phyloP scores from a whole-genome alignment of 1,284 basidiomycete genomes.

The Fistulina hepatica region DNA sequence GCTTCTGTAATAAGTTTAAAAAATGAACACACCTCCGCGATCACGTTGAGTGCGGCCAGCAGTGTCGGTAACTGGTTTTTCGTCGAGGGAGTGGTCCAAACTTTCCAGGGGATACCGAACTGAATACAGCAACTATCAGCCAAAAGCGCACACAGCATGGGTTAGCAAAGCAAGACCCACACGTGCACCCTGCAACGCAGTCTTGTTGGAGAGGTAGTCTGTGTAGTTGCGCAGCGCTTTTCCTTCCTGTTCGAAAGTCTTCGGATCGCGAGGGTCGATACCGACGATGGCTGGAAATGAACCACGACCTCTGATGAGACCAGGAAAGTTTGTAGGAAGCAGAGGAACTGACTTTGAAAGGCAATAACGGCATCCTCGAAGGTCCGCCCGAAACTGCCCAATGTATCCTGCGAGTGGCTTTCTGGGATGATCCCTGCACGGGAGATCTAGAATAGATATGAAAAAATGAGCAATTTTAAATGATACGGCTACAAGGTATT shows the following conservation, averaged over 20 bases:
- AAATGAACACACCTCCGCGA: constrained; percentile 7
- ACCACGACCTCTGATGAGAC: constrained; percentile 28
- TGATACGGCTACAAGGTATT: too few relatives aligned
- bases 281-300: neutral
- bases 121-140: constrained; percentile 3
- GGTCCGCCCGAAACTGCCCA: constrained; percentile 37
- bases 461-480: too few relatives aligned
- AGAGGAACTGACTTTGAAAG: too few relatives aligned
- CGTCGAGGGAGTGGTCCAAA: constrained; percentile 7
- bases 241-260: constrained; percentile 2
- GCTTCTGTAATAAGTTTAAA: constrained; percentile 5
- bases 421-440: constrained; percentile 41
- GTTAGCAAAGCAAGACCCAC: neutral
- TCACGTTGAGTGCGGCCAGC: constrained; percentile 9
- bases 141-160: too few relatives aligned
- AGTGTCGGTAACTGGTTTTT: constrained; percentile 12
- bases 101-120: constrained; percentile 17
- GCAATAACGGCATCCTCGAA: constrained; percentile 38
- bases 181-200: constrained; percentile 15
- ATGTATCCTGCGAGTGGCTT: constrained; percentile 38
- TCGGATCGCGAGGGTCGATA: too few relatives aligned
- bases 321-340: constrained; percentile 36
- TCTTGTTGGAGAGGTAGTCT: constrained; percentile 15
- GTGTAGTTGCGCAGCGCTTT: neutral
- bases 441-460: too few relatives aligned